Base-by-base conservation (phyloP, 1,284 basidiomycete genomes). In the Ustilago nuda region DNA sequence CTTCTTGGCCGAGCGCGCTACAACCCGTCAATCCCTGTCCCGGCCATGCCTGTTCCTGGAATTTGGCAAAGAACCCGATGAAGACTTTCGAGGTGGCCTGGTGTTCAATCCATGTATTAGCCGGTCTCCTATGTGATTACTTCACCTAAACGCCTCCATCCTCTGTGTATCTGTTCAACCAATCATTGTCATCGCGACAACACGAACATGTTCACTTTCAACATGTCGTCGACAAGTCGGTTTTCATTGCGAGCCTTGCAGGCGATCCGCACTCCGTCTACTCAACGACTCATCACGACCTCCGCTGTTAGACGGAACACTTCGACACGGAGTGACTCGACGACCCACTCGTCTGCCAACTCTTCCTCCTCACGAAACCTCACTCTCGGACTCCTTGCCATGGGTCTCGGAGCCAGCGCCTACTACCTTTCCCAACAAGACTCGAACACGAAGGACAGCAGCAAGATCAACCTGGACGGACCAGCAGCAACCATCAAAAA, bases 331-430 rank as follows among this genome's bases (percentile, higher is more conserved):
- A 15, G 9, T 43, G 41, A 7, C 19, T 52, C 7, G 3, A 19
- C 43, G 13, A 32, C 43, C 13, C n/a, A 45, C 7, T 7, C 45
- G 2, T 66, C 57, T 17, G 37, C 43, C 13, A 45, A 45, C 7
- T 7, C 45, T 4, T 66, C 57, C 2, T 57, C 19, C 59, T 43
- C 64, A 13, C 64, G 61, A 37, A 67, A 72, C 33, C 61, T 72
- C 8, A 57, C 46, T 3, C 36, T 72, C 3, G 70, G 65, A 12
- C 65, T 72, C 13, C 65, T 72, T 15, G 65, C 70, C 17, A 53
- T 72, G n/a, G 70, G 70, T 13, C 50, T 72, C 1, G 70, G 70
- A 8, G 65, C 70, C 27, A 72, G 64, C 23, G 65, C 70, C 0
- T 72, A 64, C 70, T 67, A 72, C 37, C 57, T 72, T 23, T 64